A percentile compares a stretch with the other conserved stretches of the same genome.
phyloP scores from a whole-genome alignment of 495 filamentous ascomycete genomes.

The Annulohypoxylon moriforme region DNA sequence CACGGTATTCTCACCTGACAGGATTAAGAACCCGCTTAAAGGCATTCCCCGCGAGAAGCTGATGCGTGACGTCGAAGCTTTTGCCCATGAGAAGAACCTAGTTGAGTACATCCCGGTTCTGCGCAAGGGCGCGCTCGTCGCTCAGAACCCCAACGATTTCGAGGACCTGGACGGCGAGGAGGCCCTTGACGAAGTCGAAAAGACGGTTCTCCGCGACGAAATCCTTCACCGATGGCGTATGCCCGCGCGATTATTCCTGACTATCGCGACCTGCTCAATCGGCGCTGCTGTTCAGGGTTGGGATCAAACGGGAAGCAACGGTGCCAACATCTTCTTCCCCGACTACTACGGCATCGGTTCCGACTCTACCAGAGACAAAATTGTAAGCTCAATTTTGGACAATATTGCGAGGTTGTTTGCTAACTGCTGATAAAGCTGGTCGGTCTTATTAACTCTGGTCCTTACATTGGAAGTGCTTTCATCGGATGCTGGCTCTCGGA shows the following conservation, averaged over 20 bases:
- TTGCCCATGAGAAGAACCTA: conserved; percentile 64
- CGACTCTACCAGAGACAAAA: conserved; percentile 59
- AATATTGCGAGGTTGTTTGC: background rate
- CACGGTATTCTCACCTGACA: conserved; percentile 39
- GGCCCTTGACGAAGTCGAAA: conserved; percentile 66
- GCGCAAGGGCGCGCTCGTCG: conserved; percentile 72
- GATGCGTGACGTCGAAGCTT: conserved; percentile 65
- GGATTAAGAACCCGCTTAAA: conserved; percentile 69
- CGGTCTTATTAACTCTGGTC: conserved; percentile 64
- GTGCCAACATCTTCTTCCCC: conserved; percentile 77
- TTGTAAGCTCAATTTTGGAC: conserved; percentile 53
- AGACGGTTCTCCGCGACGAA: conserved; percentile 65
- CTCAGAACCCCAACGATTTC: conserved; percentile 67
- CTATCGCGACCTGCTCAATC: conserved; percentile 75
- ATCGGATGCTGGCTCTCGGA: conserved; percentile 77
- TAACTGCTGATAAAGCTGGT: conserved; percentile 47
- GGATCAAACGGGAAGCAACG: conserved; percentile 80
- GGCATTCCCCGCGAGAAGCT: conserved; percentile 65
- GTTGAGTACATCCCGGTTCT: conserved; percentile 62
- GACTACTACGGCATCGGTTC: conserved; percentile 55
- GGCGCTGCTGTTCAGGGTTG: conserved; percentile 81
- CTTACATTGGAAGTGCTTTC: conserved; percentile 61
- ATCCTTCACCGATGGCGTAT: conserved; percentile 72
- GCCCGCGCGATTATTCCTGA: conserved; percentile 68
- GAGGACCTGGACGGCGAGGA: conserved; percentile 62